These are phyloP conservation scores for Elymus sibiricus DNA, from an alignment of 176 grass and related monocot species.

Conservation along the genomic window DNA sequence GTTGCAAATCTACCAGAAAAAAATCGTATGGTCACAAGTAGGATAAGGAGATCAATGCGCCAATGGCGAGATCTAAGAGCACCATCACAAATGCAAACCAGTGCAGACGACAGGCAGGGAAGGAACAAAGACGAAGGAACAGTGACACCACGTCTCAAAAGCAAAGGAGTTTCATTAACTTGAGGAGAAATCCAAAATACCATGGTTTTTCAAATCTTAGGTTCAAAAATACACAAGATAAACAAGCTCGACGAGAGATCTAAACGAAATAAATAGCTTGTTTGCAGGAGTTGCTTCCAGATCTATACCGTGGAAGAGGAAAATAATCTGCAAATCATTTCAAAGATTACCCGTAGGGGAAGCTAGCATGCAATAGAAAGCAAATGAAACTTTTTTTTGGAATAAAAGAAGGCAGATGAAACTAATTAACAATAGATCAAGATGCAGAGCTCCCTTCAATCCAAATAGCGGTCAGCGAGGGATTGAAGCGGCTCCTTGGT, in stretches of 20 bases:
- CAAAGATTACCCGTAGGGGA: too few relatives aligned
- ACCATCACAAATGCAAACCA: background rate
- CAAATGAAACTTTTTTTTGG: too few relatives aligned
- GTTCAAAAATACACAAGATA: too few relatives aligned
- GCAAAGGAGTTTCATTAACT: background rate
- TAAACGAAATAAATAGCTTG: background rate
- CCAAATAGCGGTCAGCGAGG: slow-evolving; percentile 60
- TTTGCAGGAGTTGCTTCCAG: background rate
- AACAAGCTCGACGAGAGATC: too few relatives aligned
- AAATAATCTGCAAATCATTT: too few relatives aligned
- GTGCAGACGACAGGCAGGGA: background rate
- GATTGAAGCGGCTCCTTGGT: slow-evolving; percentile 51
- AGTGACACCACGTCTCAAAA: slow-evolving; percentile 8
- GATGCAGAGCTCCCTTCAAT: slow-evolving; percentile 96
- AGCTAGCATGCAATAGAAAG: too few relatives aligned
- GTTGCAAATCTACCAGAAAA: background rate
- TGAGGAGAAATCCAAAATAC: too few relatives aligned
- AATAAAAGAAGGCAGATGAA: too few relatives aligned
- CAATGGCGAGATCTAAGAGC: background rate
- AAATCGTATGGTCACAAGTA: background rate
- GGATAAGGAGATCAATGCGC: background rate
- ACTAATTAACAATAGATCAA: background rate
- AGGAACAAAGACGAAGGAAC: background rate
- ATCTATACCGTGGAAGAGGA: background rate
- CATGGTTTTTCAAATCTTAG: too few relatives aligned